phyloP scores from a whole-genome alignment of 2,329 filamentous ascomycete species.

The Pseudogymnoascus sp. region DNA sequence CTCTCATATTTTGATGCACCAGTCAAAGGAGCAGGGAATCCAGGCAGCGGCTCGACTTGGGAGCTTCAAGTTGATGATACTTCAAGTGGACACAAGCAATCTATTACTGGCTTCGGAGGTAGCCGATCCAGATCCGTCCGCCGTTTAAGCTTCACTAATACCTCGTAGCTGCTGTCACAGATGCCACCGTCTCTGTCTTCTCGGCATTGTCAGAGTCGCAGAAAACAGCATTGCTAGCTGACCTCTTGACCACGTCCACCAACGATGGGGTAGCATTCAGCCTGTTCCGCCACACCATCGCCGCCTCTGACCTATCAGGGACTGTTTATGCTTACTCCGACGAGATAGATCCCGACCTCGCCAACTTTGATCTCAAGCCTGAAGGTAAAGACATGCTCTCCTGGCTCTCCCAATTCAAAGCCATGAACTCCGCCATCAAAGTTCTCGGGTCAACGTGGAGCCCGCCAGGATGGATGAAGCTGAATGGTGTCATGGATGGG shows the following conservation, averaged over 20 bases:
- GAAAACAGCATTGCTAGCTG: constrained; percentile 20
- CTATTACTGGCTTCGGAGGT: constrained; percentile 34
- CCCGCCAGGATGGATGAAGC: constrained; percentile 36
- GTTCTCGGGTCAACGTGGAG: constrained; percentile 35
- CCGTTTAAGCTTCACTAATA: not conserved
- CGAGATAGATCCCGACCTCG: constrained; percentile 27
- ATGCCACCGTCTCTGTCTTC: constrained; percentile 35
- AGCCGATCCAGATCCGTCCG: not conserved
- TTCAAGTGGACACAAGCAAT: constrained; percentile 33
- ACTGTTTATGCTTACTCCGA: constrained; percentile 36
- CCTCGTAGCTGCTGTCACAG: constrained; percentile 32
- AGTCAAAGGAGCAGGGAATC: not conserved
- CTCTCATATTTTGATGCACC: constrained; percentile 24
- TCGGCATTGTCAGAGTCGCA: constrained; percentile 25
- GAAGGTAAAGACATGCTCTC: constrained; percentile 34
- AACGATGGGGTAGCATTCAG: constrained; percentile 33
- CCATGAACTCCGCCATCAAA: constrained; percentile 30
- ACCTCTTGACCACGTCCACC: constrained; percentile 32
- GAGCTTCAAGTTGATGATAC: constrained; percentile 34
- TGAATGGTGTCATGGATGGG: constrained; percentile 30
- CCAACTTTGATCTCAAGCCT: constrained; percentile 32
- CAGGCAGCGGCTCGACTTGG: constrained; percentile 28
- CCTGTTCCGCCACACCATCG: constrained; percentile 36
- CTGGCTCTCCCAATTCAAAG: constrained; percentile 32
- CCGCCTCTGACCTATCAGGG: constrained; percentile 34